phyloP scores from a whole-genome alignment of 2,329 filamentous ascomycete species.

The Fusarium torreyae region DNA sequence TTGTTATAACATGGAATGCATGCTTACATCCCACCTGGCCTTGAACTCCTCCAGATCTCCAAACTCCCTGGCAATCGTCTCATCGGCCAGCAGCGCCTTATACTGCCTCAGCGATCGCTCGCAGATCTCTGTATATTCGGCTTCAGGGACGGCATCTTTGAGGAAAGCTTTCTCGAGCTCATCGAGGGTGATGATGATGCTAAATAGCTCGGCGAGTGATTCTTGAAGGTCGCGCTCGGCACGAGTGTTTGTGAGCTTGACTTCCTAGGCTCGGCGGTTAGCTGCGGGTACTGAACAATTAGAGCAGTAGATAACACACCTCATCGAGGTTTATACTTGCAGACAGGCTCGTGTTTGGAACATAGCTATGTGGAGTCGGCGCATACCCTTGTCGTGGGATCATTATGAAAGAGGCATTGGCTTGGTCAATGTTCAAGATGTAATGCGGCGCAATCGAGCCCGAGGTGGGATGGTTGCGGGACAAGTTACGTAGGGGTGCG shows the following conservation, averaged over 20 bases:
- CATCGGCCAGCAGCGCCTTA: slow-evolving; percentile 92
- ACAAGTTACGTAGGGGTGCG: slow-evolving; percentile 49
- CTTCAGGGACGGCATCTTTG: slow-evolving; percentile 92
- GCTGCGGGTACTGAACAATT: slow-evolving; percentile 12
- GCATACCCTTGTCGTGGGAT: slow-evolving; percentile 81
- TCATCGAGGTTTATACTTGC: slow-evolving; percentile 96
- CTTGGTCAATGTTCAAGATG: slow-evolving; percentile 5
- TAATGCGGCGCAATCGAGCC: slow-evolving; percentile 24
- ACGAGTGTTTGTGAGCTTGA: slow-evolving; percentile 88
- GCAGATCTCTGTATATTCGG: slow-evolving; percentile 97
- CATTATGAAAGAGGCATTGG: slow-evolving; percentile 61
- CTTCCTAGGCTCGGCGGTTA: slow-evolving; percentile 75
- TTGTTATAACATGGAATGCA: fast-evolving
- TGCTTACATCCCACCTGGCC: slow-evolving; percentile 85
- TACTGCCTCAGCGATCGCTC: slow-evolving; percentile 95
- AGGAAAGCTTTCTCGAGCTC: slow-evolving; percentile 97
- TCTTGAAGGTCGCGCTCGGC: slow-evolving; percentile 95
- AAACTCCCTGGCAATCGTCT: slow-evolving; percentile 90
- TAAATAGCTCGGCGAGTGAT: slow-evolving; percentile 96
- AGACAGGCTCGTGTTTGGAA: slow-evolving; percentile 85
- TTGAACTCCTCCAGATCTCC: slow-evolving; percentile 93
- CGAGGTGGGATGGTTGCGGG: slow-evolving; percentile 45
- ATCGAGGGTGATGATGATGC: slow-evolving; percentile 95
- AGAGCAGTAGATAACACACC: slow-evolving; percentile 64
- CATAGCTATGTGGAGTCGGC: slow-evolving; percentile 91